Evolutionary conservation across 1,139 yeast species (phyloP).

Genomic region (Debaryomycetaceae sp.): DNA sequence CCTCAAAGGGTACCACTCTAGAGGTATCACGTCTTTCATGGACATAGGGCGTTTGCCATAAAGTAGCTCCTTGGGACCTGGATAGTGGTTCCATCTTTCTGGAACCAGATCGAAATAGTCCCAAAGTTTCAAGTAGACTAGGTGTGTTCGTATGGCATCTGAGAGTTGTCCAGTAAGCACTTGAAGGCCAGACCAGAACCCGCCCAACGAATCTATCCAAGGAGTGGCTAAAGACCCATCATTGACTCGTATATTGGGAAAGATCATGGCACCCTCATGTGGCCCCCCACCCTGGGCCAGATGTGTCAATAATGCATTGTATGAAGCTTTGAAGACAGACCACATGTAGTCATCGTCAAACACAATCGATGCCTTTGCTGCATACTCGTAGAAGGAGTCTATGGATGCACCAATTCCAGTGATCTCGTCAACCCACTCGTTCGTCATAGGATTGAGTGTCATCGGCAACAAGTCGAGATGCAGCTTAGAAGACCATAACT

Average conservation of each 20-base stretch:
- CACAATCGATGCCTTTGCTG: conserved; percentile 70
- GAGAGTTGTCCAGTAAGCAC: conserved; percentile 73
- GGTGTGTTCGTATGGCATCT: conserved; percentile 62
- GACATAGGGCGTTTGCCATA: conserved; percentile 2
- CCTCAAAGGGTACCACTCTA: conserved; percentile 90
- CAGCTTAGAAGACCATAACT: conserved; percentile 68
- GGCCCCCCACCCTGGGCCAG: conserved; percentile 37
- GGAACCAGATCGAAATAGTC: conserved; percentile 77
- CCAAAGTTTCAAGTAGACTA: conserved; percentile 77
- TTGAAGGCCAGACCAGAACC: conserved; percentile 84
- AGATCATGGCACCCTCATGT: conserved; percentile 52
- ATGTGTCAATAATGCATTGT: conserved; percentile 52
- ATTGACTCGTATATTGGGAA: conserved; percentile 53
- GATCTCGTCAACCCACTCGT: conserved; percentile 54
- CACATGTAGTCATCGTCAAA: conserved; percentile 64
- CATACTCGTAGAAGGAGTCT: conserved; percentile 91
- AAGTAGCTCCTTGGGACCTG: conserved; percentile 4
- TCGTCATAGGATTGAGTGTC: conserved; percentile 63
- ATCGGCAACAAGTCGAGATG: conserved; percentile 67
- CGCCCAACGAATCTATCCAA: conserved; percentile 87
- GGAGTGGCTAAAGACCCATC: conserved; percentile 50
- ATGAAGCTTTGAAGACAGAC: conserved; percentile 58
- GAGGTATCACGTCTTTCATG: conserved; percentile 24
- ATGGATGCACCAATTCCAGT: conserved; percentile 90
- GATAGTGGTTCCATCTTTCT: conserved; percentile 69